phyloP scores from a whole-genome alignment of 1,284 basidiomycete species.

The Ustilago trichophora region DNA sequence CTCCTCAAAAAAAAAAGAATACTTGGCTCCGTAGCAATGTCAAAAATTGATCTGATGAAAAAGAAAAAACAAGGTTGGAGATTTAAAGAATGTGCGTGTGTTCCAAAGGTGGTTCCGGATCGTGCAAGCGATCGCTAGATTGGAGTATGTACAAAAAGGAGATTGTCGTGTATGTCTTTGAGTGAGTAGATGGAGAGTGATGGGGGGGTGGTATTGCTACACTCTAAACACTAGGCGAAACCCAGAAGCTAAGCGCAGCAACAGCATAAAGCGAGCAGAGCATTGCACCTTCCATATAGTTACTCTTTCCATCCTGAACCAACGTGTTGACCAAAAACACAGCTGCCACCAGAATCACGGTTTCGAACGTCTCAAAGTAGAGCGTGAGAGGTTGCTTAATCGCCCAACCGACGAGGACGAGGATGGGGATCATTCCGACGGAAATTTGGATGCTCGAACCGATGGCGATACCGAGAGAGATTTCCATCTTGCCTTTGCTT shows the following conservation, averaged over 20 bases:
- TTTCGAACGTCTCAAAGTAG: slow-evolving; percentile 64
- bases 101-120: too few species aligned
- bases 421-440: slow-evolving; percentile 64
- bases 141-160: too few species aligned
- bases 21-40: too few species aligned
- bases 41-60: too few species aligned
- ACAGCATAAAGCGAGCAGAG: slow-evolving; percentile 64
- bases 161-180: background rate
- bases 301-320: slow-evolving; percentile 66
- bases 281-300: slow-evolving; percentile 66
- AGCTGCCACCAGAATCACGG: slow-evolving; percentile 60
- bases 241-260: slow-evolving; percentile 63
- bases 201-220: too few species aligned
- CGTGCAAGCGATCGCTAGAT: too few species aligned
- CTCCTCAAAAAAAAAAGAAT: too few species aligned
- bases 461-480: slow-evolving; percentile 82
- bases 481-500: slow-evolving; percentile 65
- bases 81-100: too few species aligned
- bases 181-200: background rate
- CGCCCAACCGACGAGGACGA: slow-evolving; percentile 66
- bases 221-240: slow-evolving; percentile 13
- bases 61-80: too few species aligned
- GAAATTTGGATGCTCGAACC: slow-evolving; percentile 73
- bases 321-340: slow-evolving; percentile 66
- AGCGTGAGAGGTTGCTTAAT: slow-evolving; percentile 67